phyloP scores from a whole-genome alignment of 768 basidiomycete genomes.

The Phallus indusiatus region DNA sequence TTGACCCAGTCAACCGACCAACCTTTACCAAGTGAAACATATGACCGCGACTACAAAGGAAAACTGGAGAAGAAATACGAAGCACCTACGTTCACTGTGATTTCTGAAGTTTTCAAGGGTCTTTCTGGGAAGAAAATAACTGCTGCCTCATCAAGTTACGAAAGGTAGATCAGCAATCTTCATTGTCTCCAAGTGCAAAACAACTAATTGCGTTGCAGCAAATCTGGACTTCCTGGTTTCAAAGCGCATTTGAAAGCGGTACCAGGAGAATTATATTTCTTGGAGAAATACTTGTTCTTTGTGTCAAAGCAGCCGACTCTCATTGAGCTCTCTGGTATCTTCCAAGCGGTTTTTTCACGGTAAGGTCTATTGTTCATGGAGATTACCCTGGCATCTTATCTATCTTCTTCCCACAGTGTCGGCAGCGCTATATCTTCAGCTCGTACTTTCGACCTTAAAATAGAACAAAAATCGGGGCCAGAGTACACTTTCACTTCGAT shows the following conservation, averaged over 20 bases:
- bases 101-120: conserved; percentile 87
- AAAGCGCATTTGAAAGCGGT: conserved; percentile 96
- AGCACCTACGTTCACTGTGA: conserved; percentile 90
- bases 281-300: conserved; percentile 97
- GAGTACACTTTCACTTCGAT: conserved; percentile 89
- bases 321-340: conserved; percentile 82
- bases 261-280: conserved; percentile 94
- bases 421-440: conserved; percentile 81
- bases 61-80: conserved; percentile 90
- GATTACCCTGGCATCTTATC: background rate
- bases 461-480: conserved; percentile 74
- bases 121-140: conserved; percentile 87
- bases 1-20: background rate
- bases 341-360: conserved; percentile 84
- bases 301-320: conserved; percentile 92
- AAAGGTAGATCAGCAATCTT: conserved; percentile 38
- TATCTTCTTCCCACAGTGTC: conserved; percentile 38
- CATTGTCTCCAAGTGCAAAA: background rate
- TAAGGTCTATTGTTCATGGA: conserved; percentile 17
- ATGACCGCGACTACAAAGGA: conserved; percentile 55
- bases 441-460: conserved; percentile 88
- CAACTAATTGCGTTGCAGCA: conserved; percentile 33
- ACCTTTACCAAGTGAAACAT: conserved; percentile 48
- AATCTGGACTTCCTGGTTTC: conserved; percentile 86
- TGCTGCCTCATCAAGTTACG: conserved; percentile 59